Evolutionary conservation across 176 grass and related monocot genomes (phyloP).

Genomic region (Rhynchospora tenuis): DNA sequence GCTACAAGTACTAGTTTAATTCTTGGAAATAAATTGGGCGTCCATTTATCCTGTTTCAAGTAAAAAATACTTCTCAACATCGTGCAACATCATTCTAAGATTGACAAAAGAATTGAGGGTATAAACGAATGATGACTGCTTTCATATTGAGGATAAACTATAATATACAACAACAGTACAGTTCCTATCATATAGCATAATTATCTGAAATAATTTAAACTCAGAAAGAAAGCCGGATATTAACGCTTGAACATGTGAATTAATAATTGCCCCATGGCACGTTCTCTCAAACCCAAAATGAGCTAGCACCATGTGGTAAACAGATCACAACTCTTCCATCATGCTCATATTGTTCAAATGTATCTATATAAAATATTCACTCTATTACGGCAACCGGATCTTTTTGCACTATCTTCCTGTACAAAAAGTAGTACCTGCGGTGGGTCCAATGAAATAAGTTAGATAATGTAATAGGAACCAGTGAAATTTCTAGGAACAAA

Average conservation of each 20-base stretch:
- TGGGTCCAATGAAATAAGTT: background rate
- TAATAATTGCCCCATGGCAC: slow-evolving; percentile 9
- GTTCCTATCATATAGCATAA: background rate
- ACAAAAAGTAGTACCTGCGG: slow-evolving; percentile 16
- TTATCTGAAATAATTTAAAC: background rate
- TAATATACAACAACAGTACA: background rate
- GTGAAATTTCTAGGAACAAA: background rate
- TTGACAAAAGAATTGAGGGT: background rate
- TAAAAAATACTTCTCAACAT: too few relatives aligned
- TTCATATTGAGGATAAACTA: background rate
- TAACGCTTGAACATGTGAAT: background rate
- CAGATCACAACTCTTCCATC: background rate
- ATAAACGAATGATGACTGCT: background rate
- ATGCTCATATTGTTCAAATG: background rate
- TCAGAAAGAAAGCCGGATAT: background rate
- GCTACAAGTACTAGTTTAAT: background rate
- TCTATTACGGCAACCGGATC: background rate
- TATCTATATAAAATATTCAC: background rate
- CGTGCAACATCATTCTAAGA: background rate
- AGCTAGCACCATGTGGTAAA: background rate
- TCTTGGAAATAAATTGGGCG: background rate
- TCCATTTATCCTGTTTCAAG: background rate
- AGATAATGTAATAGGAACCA: background rate
- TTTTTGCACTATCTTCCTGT: slow-evolving; percentile 17
- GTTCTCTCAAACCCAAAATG: background rate